Evolutionary conservation across 1,139 yeast species (phyloP).

Genomic region (Candida sp.): DNA sequence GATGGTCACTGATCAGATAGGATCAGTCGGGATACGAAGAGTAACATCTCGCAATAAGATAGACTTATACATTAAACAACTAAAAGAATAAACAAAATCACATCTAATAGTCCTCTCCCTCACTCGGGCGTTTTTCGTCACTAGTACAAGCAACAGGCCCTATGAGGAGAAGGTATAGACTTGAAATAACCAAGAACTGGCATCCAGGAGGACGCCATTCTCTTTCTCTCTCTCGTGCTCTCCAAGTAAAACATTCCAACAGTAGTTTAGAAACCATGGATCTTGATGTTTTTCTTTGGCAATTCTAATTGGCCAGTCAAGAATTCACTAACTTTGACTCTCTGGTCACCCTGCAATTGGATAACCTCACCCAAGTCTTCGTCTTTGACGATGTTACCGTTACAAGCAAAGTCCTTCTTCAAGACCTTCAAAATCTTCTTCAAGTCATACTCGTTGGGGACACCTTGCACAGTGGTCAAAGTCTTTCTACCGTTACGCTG

Average conservation of each 20-base stretch:
- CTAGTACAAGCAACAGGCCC: neutral
- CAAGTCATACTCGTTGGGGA: conserved; percentile 93
- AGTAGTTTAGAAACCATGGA: conserved; percentile 83
- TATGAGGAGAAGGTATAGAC: neutral
- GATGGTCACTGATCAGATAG: too few species aligned
- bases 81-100: neutral
- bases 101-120: neutral
- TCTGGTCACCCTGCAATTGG: conserved; percentile 99
- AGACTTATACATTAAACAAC: neutral
- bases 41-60: neutral
- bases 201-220: neutral
- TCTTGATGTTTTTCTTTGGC: conserved; percentile 96
- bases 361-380: conserved; percentile 96
- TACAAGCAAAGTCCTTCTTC: conserved; percentile 98
- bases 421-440: conserved; percentile 93
- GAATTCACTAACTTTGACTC: conserved; percentile 95
- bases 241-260: neutral
- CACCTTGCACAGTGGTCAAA: conserved; percentile 97
- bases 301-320: conserved; percentile 85
- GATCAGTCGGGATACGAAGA: neutral
- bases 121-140: neutral
- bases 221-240: neutral
- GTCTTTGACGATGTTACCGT: conserved; percentile 98
- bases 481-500: conserved; percentile 99
- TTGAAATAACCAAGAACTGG: neutral